These are phyloP conservation scores for Globisporangium okanoganense DNA, from an alignment of 352 stramenopile species.

Conservation along the genomic window DNA sequence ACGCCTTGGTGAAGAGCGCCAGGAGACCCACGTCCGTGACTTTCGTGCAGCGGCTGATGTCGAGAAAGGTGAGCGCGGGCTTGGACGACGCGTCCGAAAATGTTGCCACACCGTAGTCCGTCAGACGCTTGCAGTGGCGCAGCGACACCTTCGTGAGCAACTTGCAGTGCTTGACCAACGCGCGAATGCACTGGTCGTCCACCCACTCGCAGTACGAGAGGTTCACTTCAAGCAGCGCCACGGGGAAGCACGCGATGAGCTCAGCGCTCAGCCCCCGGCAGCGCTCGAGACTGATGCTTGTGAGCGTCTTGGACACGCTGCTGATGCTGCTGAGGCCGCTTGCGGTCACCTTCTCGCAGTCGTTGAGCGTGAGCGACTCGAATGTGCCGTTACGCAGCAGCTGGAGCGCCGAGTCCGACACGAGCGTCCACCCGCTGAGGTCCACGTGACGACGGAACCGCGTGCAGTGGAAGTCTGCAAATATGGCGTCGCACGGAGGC, in stretches of 20 bases:
- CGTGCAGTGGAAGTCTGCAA: slow-evolving; percentile 13
- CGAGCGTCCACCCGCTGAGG: slow-evolving; percentile 43
- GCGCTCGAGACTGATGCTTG: slow-evolving; percentile 16
- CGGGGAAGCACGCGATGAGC: slow-evolving; percentile 15
- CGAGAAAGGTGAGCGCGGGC: slow-evolving; percentile 31
- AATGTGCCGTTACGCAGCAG: slow-evolving; percentile 18
- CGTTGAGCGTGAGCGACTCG: slow-evolving; percentile 24
- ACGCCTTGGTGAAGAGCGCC: slow-evolving; percentile 37
- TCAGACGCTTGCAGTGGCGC: slow-evolving; percentile 47
- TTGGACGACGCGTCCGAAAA: slow-evolving; percentile 39
- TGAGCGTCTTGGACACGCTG: not conserved
- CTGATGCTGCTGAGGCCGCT: slow-evolving; percentile 10
- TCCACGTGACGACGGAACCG: slow-evolving; percentile 41
- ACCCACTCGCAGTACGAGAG: slow-evolving; percentile 70
- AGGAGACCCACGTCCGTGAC: slow-evolving; percentile 60
- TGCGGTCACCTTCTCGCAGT: slow-evolving; percentile 21
- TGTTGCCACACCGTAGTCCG: slow-evolving; percentile 61
- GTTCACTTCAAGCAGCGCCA: slow-evolving; percentile 37
- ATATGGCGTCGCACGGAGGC: slow-evolving; percentile 15
- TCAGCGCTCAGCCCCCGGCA: slow-evolving; percentile 20
- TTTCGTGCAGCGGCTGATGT: slow-evolving; percentile 52
- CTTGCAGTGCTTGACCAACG: slow-evolving; percentile 33
- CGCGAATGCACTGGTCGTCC: slow-evolving; percentile 45
- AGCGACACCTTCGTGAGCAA: slow-evolving; percentile 33
- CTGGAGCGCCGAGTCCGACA: slow-evolving; percentile 39